Percentiles rank a stretch among this genome's conserved stretches.
Evolutionary conservation across 2,329 filamentous ascomycete genomes (phyloP).

Genomic region (Fusarium chuoi): DNA sequence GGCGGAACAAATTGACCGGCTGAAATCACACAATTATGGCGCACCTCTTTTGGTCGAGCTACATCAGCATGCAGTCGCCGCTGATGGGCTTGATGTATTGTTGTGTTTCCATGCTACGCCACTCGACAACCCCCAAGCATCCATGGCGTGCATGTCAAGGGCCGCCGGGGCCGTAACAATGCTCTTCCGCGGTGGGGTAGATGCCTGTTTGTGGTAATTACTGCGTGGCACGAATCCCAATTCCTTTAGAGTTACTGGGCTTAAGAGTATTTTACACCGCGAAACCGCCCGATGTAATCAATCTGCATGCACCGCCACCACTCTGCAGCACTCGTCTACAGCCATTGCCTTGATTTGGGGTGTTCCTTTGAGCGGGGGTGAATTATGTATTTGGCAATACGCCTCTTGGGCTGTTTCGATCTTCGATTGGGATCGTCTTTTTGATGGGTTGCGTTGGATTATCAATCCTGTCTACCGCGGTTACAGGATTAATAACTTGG

Average conservation of each 20-base stretch:
- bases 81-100: neutral
- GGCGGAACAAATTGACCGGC: neutral
- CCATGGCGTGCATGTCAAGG: neutral
- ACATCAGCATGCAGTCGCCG: neutral
- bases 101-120: slow-evolving; percentile 1
- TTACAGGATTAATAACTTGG: neutral
- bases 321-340: neutral
- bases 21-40: neutral
- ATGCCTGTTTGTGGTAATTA: neutral
- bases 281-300: neutral
- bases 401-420: neutral
- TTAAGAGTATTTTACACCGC: slow-evolving; percentile 4
- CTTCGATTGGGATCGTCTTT: slow-evolving; percentile 6
- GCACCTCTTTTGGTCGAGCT: neutral
- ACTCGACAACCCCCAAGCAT: neutral
- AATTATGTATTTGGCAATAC: neutral
- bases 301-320: slow-evolving; percentile 14
- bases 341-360: neutral
- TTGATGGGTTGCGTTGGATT: neutral
- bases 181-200: slow-evolving; percentile 2
- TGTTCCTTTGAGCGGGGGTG: neutral
- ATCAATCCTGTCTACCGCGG: neutral
- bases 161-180: slow-evolving; percentile 8
- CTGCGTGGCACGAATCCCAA: neutral
- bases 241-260: neutral